Evolutionary conservation across 1,284 basidiomycete species (phyloP).

Genomic region (Pascua sp.): DNA sequence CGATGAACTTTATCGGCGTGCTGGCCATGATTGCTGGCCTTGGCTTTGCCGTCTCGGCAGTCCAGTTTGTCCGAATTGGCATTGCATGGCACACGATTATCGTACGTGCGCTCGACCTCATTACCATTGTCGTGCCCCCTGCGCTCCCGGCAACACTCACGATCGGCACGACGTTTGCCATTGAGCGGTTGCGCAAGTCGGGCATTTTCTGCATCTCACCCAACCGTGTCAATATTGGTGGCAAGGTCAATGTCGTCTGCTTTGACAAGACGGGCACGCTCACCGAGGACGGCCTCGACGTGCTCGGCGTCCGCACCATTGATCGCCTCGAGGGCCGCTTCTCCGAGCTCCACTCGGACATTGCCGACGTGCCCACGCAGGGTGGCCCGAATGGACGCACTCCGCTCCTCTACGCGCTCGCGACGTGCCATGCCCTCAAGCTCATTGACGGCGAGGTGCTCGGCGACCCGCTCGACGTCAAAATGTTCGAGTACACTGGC

Average conservation of each 20-base stretch:
- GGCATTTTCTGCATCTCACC: slow-evolving; percentile 98
- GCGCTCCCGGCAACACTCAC: slow-evolving; percentile 95
- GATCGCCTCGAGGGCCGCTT: slow-evolving; percentile 72
- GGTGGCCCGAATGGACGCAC: slow-evolving; percentile 64
- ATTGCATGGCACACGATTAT: slow-evolving; percentile 86
- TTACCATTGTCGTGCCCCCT: slow-evolving; percentile 96
- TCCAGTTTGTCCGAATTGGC: slow-evolving; percentile 88
- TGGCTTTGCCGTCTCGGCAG: slow-evolving; percentile 81
- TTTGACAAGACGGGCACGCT: slow-evolving; percentile 99
- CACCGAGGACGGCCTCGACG: slow-evolving; percentile 96
- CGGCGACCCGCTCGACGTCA: slow-evolving; percentile 93
- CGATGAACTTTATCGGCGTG: slow-evolving; percentile 92
- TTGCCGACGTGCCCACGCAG: slow-evolving; percentile 73
- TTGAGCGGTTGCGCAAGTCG: slow-evolving; percentile 77
- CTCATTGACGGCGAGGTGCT: slow-evolving; percentile 83
- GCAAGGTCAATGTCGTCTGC: slow-evolving; percentile 96
- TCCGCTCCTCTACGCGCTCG: slow-evolving; percentile 83
- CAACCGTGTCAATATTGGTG: slow-evolving; percentile 90
- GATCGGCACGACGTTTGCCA: slow-evolving; percentile 95
- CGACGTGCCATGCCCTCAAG: slow-evolving; percentile 95
- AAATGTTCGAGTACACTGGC: slow-evolving; percentile 95
- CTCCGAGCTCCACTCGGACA: slow-evolving; percentile 83
- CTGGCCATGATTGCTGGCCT: slow-evolving; percentile 81
- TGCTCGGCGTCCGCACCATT: slow-evolving; percentile 82
- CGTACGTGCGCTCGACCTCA: slow-evolving; percentile 89